Conservation (phyloP, 208 protist species). For the Acanthamoeba healyi region DNA sequence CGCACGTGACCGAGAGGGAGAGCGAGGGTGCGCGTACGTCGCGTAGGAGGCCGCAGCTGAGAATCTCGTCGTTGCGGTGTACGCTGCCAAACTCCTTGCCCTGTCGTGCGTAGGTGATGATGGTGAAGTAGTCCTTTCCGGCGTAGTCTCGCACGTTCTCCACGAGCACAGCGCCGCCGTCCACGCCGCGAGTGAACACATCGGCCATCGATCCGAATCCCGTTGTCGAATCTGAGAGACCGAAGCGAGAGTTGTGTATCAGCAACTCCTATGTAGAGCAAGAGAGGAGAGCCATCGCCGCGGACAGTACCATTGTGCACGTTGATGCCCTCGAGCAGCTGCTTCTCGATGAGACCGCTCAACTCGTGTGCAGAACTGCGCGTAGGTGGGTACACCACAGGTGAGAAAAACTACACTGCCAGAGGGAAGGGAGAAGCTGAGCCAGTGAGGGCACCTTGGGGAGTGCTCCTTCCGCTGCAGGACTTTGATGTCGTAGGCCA, state of each 20-base stretch:
- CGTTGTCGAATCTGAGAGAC: not conserved
- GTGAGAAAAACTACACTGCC: not conserved
- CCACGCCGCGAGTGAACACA: not conserved
- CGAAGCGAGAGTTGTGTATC: too few relatives aligned
- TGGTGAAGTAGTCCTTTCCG: not conserved
- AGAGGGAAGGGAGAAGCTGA: not conserved
- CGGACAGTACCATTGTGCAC: not conserved
- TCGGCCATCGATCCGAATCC: not conserved
- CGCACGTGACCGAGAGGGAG: too few relatives aligned
- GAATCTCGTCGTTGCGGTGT: not conserved
- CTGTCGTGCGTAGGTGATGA: not conserved
- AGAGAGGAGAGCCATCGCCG: too few relatives aligned
- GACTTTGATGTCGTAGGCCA: not conserved
- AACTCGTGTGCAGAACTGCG: not conserved
- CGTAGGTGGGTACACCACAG: not conserved
- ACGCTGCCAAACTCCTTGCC: slow-evolving; percentile 2
- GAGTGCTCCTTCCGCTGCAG: not conserved
- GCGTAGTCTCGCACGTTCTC: not conserved
- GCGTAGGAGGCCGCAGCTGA: not conserved
- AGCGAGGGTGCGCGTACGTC: not conserved
- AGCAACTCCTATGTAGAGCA: too few relatives aligned
- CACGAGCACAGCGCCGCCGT: not conserved
- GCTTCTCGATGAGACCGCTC: not conserved
- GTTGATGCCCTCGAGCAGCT: slow-evolving; percentile 2
- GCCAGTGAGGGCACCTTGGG: not conserved